Conservation (phyloP, 1,139 yeast genomes). For the Hansenula anomala region DNA sequence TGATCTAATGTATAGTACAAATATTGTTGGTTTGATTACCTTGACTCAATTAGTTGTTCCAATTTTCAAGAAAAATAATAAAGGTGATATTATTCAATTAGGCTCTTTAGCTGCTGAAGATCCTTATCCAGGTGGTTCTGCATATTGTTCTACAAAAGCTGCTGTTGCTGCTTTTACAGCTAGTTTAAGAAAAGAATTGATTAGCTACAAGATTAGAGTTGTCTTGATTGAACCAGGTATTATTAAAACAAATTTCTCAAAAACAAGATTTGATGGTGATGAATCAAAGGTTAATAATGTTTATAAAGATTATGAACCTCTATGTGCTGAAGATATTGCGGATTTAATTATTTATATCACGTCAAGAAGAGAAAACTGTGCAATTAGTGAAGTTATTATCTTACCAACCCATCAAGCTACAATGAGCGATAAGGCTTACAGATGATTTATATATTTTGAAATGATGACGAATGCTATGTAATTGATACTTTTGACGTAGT, state of each 20-base stretch:
- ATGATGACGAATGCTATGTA: too few relatives aligned
- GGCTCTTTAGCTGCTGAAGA: conserved; percentile 79
- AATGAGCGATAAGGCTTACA: conserved; percentile 21
- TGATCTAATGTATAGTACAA: conserved; percentile 54
- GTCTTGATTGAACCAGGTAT: conserved; percentile 74
- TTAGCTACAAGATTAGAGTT: conserved; percentile 58
- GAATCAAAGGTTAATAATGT: conserved; percentile 53
- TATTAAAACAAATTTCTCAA: conserved; percentile 70
- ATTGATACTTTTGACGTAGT: too few relatives aligned
- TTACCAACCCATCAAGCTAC: conserved; percentile 64
- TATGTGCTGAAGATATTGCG: conserved; percentile 64
- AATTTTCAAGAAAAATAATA: conserved; percentile 37
- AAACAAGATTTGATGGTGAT: conserved; percentile 69
- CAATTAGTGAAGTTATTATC: conserved; percentile 63
- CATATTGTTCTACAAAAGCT: conserved; percentile 73
- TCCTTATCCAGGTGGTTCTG: conserved; percentile 71
- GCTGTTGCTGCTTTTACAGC: conserved; percentile 62
- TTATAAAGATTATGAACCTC: conserved; percentile 59
- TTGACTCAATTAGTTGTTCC: conserved; percentile 51
- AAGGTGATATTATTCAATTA: conserved; percentile 63
- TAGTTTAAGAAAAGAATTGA: conserved; percentile 62
- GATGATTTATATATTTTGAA: conserved; percentile 7
- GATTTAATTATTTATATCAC: conserved; percentile 59
- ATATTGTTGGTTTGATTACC: conserved; percentile 56
- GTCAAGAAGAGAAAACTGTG: conserved; percentile 59